phyloP scores from a whole-genome alignment of 768 basidiomycete genomes.

The Suillus fuscotomentosus region DNA sequence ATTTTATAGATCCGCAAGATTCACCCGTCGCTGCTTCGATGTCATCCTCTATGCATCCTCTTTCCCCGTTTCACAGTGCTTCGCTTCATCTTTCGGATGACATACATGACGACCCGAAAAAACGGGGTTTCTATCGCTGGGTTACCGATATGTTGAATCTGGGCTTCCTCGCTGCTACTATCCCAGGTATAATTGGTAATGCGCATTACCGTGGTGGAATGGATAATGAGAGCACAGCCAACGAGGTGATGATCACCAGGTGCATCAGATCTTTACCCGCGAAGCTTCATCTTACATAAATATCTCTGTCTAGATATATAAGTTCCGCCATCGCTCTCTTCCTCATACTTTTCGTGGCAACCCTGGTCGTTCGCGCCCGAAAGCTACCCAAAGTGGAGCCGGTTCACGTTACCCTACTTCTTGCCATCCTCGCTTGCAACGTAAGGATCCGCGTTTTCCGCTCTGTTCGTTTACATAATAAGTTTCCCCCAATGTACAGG shows the following conservation, averaged over 20 bases:
- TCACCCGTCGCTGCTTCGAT: slow-evolving; percentile 16
- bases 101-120: slow-evolving; percentile 27
- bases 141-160: slow-evolving; percentile 23
- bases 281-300: neutral
- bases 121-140: slow-evolving; percentile 31
- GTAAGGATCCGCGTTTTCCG: slow-evolving; percentile 24
- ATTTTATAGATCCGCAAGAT: slow-evolving; percentile 24
- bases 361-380: slow-evolving; percentile 22
- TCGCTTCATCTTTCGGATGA: slow-evolving; percentile 3
- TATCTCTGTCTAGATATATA: slow-evolving; percentile 20
- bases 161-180: slow-evolving; percentile 29
- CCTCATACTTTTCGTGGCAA: slow-evolving; percentile 19
- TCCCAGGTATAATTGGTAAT: slow-evolving; percentile 33
- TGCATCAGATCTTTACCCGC: slow-evolving; percentile 16
- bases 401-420: slow-evolving; percentile 16
- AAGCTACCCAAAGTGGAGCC: slow-evolving; percentile 28
- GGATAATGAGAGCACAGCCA: slow-evolving; percentile 16
- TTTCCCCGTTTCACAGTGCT: slow-evolving; percentile 11
- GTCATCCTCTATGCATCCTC: slow-evolving; percentile 13
- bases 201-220: slow-evolving; percentile 17
- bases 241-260: slow-evolving; percentile 18
- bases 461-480: neutral
- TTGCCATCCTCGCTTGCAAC: slow-evolving; percentile 24
- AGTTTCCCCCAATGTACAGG: slow-evolving; percentile 1
- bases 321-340: slow-evolving; percentile 27